A percentile compares a stretch with the other conserved stretches of the same genome.
Evolutionary conservation across 139 green algal species (phyloP).

Genomic region (Chlorella sp.): DNA sequence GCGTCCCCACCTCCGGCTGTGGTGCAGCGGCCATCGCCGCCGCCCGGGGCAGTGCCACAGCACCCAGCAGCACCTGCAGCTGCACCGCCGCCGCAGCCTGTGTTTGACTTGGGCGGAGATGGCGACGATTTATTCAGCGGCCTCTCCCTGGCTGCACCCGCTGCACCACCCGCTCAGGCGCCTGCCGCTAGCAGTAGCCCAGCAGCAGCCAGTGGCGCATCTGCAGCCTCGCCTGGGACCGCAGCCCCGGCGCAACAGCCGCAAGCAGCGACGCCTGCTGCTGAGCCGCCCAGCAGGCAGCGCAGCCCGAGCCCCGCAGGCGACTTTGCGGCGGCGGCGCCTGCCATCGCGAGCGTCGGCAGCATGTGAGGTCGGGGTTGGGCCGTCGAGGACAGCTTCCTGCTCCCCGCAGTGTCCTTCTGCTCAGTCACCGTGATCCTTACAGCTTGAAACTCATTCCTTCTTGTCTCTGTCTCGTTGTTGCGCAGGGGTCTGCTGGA

Average conservation of each 20-base stretch:
- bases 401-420: not conserved
- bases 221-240: no score
- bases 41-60: not conserved
- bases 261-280: no score
- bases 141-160: no score
- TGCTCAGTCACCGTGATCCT: not conserved
- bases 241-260: no score
- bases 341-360: not conserved
- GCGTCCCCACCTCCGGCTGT: not conserved
- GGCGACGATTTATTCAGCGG: no score
- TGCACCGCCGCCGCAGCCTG: not conserved
- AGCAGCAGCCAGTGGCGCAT: no score
- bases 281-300: no score
- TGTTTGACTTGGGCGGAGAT: not conserved
- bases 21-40: not conserved
- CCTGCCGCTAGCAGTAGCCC: no score
- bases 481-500: conserved; percentile 19
- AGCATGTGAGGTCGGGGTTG: not conserved
- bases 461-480: not conserved
- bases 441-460: not conserved
- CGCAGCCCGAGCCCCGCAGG: no score
- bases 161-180: no score
- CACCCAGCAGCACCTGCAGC: not conserved
- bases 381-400: not conserved
- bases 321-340: no score